These are phyloP conservation scores for Poa annua DNA, from an alignment of 176 grass and related monocot genomes.

Conservation along the genomic window DNA sequence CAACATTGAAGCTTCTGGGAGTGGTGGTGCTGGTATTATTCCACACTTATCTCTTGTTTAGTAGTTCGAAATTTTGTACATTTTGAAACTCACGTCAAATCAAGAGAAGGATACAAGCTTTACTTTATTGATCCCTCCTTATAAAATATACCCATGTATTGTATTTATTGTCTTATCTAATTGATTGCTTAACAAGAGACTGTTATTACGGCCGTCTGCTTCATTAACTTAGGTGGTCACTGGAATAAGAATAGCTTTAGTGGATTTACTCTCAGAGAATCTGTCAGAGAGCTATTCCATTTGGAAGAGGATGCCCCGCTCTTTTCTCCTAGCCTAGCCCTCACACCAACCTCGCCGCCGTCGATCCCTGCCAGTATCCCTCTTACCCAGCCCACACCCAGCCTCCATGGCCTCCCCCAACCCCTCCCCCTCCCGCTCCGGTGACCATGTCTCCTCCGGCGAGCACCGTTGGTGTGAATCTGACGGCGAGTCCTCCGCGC, in stretches of 20 bases:
- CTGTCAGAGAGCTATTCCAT: no score
- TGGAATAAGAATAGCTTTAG: conserved; percentile 19
- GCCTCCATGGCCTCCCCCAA: no score
- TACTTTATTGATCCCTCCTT: conserved; percentile 26
- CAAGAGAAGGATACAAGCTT: conserved; percentile 7
- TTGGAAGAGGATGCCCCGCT: no score
- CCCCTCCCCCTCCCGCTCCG: no score
- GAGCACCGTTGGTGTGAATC: no score
- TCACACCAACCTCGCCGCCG: no score
- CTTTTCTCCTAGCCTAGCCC: no score
- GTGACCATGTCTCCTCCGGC: no score
- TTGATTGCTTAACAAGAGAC: conserved; percentile 18
- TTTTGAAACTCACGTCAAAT: conserved; percentile 21
- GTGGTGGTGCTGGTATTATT: conserved; percentile 80
- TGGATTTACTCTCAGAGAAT: not conserved
- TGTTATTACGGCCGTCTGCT: not conserved
- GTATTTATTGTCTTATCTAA: conserved; percentile 20
- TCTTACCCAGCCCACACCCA: no score
- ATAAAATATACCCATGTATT: conserved; percentile 15
- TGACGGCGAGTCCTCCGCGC: no score
- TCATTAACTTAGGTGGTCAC: conserved; percentile 34
- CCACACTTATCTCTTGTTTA: conserved; percentile 31
- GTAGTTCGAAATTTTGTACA: conserved; percentile 18
- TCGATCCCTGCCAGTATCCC: no score
- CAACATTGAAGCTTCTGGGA: conserved; percentile 98